These are phyloP conservation scores for Phanerodontia chrysosporium DNA, from an alignment of 768 basidiomycete species.

Conservation along the genomic window DNA sequence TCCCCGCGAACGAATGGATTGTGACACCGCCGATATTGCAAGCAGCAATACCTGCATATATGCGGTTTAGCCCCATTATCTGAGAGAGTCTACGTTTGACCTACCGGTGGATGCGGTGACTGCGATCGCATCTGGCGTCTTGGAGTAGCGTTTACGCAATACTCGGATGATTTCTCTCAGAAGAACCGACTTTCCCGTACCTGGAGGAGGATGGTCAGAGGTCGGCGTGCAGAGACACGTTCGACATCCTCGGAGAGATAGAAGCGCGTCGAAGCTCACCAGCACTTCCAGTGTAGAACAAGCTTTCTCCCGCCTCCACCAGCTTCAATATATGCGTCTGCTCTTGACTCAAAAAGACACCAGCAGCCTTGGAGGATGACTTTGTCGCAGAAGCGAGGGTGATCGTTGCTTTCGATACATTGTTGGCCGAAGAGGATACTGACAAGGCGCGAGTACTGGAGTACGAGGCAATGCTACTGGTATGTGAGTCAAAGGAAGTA, in stretches of 20 bases:
- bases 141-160: constrained; percentile 53
- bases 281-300: constrained; percentile 98
- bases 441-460: constrained; percentile 5
- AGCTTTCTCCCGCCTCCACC: constrained; percentile 64
- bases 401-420: constrained; percentile 13
- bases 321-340: constrained; percentile 81
- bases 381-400: neutral
- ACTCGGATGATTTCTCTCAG: constrained; percentile 85
- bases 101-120: constrained; percentile 92
- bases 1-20: constrained; percentile 93
- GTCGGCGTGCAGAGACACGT: constrained; percentile 16
- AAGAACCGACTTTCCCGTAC: constrained; percentile 95
- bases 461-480: neutral
- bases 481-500: constrained; percentile 3
- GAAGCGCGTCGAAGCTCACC: constrained; percentile 45
- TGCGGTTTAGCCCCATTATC: neutral
- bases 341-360: constrained; percentile 74
- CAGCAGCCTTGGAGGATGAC: constrained; percentile 21
- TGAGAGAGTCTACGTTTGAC: constrained; percentile 5
- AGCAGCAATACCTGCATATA: constrained; percentile 75
- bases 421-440: neutral
- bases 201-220: constrained; percentile 43
- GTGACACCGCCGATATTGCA: constrained; percentile 97
- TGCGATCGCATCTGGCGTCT: constrained; percentile 69
- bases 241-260: neutral